Evolutionary conservation across 768 basidiomycete species (phyloP).

Genomic region (Russula dissimulans): DNA sequence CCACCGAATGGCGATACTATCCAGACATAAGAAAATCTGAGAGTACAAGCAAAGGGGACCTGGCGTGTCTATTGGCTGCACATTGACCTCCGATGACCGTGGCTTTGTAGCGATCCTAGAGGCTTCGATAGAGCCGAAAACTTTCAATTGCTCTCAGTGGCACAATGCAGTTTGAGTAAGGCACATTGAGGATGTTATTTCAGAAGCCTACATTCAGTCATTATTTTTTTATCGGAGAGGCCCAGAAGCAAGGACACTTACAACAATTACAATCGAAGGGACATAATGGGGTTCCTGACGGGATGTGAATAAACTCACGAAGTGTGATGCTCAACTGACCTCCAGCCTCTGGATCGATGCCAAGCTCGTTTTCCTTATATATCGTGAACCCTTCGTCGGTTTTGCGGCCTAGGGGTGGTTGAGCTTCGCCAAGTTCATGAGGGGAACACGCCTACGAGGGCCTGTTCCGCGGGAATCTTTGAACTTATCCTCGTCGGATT

Average conservation of each 20-base stretch:
- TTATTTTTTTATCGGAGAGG: background rate
- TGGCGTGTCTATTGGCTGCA: conserved; percentile 19
- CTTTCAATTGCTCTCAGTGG: background rate
- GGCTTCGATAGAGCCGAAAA: conserved; percentile 28
- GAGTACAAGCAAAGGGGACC: conserved; percentile 7
- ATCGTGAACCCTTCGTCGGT: conserved; percentile 75
- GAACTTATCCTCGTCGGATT: conserved; percentile 42
- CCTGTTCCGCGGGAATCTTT: conserved; percentile 66
- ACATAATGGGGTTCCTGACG: conserved; percentile 68
- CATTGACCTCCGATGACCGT: conserved; percentile 28
- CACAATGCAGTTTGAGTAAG: background rate
- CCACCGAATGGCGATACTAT: background rate
- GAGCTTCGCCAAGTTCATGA: background rate
- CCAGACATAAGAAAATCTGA: conserved; percentile 9
- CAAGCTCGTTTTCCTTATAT: conserved; percentile 78
- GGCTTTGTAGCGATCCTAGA: conserved; percentile 17
- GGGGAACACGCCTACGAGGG: conserved; percentile 43
- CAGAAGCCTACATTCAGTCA: conserved; percentile 18
- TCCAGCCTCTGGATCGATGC: conserved; percentile 57
- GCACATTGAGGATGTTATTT: background rate
- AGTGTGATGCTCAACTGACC: conserved; percentile 38
- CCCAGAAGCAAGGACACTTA: conserved; percentile 32
- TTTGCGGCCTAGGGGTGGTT: conserved; percentile 45
- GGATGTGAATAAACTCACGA: conserved; percentile 18
- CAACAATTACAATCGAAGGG: conserved; percentile 89